Conservation (phyloP, 2,329 filamentous ascomycete genomes). For the Fusarium kyushuense region DNA sequence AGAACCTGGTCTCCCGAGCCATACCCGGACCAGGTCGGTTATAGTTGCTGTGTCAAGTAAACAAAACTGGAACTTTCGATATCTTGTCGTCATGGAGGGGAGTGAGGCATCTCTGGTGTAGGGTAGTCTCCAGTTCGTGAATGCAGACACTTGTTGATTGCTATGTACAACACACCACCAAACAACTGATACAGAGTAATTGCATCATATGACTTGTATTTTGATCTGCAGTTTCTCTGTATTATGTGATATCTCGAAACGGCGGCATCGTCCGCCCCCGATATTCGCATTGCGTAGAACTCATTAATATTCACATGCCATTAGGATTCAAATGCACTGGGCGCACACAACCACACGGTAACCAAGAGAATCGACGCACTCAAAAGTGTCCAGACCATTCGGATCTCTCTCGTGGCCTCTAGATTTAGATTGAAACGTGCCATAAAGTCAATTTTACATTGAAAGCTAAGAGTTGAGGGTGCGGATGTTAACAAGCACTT, state of each 20-base stretch:
- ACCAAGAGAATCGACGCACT: background rate
- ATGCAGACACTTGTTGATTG: background rate
- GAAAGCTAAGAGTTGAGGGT: background rate
- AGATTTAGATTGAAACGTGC: constrained; percentile 1
- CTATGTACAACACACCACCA: background rate
- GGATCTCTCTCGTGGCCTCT: background rate
- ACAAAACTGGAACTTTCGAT: constrained; percentile 8
- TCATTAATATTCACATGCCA: background rate
- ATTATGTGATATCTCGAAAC: constrained; percentile 9
- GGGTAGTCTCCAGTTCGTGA: background rate
- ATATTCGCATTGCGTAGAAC: constrained; percentile 11
- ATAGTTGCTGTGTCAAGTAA: constrained; percentile 1
- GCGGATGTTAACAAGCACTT: background rate
- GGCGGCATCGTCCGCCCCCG: background rate
- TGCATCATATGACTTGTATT: background rate
- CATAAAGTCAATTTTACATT: no score
- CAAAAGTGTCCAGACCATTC: background rate
- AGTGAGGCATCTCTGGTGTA: background rate
- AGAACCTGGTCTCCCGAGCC: constrained; percentile 23
- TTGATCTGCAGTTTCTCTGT: background rate
- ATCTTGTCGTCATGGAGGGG: constrained; percentile 22
- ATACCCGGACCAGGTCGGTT: constrained; percentile 22
- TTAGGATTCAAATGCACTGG: background rate
- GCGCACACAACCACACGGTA: background rate
- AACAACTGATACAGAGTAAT: background rate